Percentiles rank a stretch among this genome's conserved stretches.
Evolutionary conservation across 768 basidiomycete genomes (phyloP).

Genomic region (Russula ochroleuca): DNA sequence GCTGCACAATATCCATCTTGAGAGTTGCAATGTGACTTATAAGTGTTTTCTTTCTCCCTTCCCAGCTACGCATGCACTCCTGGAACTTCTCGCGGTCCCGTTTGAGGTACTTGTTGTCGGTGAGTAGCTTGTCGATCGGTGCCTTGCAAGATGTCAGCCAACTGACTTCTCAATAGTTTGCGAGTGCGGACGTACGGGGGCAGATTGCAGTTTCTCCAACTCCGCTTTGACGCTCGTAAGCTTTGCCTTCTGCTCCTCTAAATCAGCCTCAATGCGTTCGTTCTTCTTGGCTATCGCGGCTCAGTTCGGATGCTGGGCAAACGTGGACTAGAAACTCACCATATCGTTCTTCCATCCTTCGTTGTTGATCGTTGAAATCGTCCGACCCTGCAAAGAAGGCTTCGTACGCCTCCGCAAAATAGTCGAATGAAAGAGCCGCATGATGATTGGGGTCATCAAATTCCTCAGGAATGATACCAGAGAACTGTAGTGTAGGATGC

Average conservation of each 20-base stretch:
- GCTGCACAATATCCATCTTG: conserved; percentile 56
- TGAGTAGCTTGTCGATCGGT: conserved; percentile 58
- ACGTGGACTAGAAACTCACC: conserved; percentile 41
- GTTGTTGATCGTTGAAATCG: conserved; percentile 64
- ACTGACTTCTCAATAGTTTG: not conserved
- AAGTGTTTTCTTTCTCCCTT: conserved; percentile 62
- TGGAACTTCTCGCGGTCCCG: conserved; percentile 77
- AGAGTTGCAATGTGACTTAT: conserved; percentile 63
- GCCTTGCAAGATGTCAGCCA: conserved; percentile 31
- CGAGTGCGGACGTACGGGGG: conserved; percentile 47
- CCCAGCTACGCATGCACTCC: conserved; percentile 66
- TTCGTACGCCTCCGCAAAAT: conserved; percentile 62
- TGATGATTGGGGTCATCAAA: conserved; percentile 74
- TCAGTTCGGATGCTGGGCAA: not conserved
- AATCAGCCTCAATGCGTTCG: conserved; percentile 56
- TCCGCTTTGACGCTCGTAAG: conserved; percentile 49
- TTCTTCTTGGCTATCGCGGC: conserved; percentile 57
- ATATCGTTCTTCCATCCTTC: conserved; percentile 69
- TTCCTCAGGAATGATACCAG: conserved; percentile 60
- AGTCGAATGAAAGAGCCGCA: conserved; percentile 71
- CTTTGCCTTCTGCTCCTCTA: conserved; percentile 53
- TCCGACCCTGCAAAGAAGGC: conserved; percentile 65
- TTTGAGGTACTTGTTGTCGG: conserved; percentile 58
- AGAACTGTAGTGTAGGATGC: conserved; percentile 64
- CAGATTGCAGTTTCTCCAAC: conserved; percentile 53